phyloP scores from a whole-genome alignment of 2,329 filamentous ascomycete species.

The Fusarium palustre region DNA sequence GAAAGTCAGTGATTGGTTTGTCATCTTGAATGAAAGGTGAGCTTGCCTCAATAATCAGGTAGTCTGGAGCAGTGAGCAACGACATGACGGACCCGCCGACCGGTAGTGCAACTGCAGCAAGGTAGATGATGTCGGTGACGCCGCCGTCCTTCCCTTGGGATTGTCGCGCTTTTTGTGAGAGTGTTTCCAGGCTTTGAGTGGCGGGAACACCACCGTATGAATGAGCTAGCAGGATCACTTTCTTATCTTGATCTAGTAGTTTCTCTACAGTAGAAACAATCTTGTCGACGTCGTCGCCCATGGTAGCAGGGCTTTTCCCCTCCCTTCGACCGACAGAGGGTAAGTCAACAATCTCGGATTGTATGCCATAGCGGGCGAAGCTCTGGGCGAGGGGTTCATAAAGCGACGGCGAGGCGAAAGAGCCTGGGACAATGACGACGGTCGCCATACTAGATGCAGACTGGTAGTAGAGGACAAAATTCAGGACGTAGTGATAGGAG shows the following conservation, averaged over 20 bases:
- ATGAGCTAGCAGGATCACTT: slow-evolving; percentile 11
- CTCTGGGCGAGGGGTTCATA: slow-evolving; percentile 1
- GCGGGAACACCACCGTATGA: slow-evolving; percentile 21
- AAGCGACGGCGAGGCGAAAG: slow-evolving; percentile 2
- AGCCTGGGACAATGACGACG: slow-evolving; percentile 18
- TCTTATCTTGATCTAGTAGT: background rate
- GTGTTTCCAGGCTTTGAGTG: slow-evolving; percentile 12
- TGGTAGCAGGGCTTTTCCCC: background rate
- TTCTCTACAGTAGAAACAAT: background rate
- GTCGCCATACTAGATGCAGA: background rate
- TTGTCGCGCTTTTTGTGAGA: slow-evolving; percentile 4
- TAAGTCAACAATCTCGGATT: background rate
- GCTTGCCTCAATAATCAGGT: background rate
- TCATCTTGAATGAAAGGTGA: no score
- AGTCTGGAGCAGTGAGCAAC: background rate
- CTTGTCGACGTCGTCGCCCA: slow-evolving; percentile 14
- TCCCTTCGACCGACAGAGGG: slow-evolving; percentile 17
- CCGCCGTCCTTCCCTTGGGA: slow-evolving; percentile 5
- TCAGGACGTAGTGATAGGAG: background rate
- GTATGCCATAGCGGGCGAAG: background rate
- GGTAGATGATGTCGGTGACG: slow-evolving; percentile 9
- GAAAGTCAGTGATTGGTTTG: background rate
- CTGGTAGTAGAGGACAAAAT: background rate
- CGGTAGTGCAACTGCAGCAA: slow-evolving; percentile 8
- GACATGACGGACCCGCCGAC: background rate